Base-by-base conservation (phyloP, 78 protist species). In the Guillardia theta region DNA sequence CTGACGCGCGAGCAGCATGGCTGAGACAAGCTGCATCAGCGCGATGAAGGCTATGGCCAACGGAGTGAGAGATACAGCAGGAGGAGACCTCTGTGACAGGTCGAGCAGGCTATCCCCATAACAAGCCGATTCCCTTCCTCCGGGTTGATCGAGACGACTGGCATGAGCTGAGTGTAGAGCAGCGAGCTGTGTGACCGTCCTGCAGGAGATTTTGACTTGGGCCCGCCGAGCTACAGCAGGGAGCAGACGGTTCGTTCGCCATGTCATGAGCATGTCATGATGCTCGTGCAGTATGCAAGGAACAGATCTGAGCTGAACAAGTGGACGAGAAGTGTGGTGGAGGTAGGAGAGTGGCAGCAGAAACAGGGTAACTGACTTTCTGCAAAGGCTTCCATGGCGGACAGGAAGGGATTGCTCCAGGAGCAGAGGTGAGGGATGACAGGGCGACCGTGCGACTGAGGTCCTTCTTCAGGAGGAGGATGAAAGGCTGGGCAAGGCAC, bases 41-140 rank as follows among this genome's bases (percentile, higher is more conserved):
- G 83, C 83, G 9, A 70, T 70, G 83, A 70, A 70, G 41, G 83
- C 83, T 24, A 70, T 70, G 83, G 83, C 45, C 83, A 70, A 70
- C 83, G 83, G 83, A 15, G n/a, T n/a, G n/a, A n/a, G n/a, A n/a
- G n/a, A n/a, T n/a, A n/a, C n/a, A n/a, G n/a, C n/a, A n/a, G n/a
- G n/a, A n/a, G n/a, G n/a, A n/a, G n/a, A n/a, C n/a, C n/a, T n/a
- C n/a, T n/a, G n/a, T n/a, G n/a, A n/a, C n/a, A n/a, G n/a, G n/a
- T n/a, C n/a, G n/a, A n/a, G n/a, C n/a, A n/a, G n/a, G 83, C 83
- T 43, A 18, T 70, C 83, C 83, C 83, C 41, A 70, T 70, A 36
- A 70, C 83, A 4, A 22, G 36, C 83, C 83, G 83, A 36, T 33
- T 70, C 83, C 22, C 83, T 58, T 30, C 70, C 27, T 58, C 70